Base-by-base conservation (phyloP, 1,284 basidiomycete species). In the Peniophora sp. region DNA sequence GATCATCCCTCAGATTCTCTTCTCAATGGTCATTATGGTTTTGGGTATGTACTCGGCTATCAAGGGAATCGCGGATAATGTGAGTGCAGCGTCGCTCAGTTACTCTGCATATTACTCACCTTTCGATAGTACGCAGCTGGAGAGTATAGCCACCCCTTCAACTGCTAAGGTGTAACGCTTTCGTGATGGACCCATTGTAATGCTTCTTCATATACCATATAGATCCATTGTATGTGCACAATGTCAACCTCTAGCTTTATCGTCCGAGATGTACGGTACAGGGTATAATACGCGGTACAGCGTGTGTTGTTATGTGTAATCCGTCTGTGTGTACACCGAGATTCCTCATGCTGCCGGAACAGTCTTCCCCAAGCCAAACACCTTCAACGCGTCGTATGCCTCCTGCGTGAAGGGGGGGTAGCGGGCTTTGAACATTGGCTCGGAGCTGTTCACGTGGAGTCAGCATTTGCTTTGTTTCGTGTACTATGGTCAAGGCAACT, bases 391-490 rank as follows among this genome's bases (percentile, higher is more conserved):
- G 18, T 41, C 37, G 18, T 17, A 20, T n/a, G 15, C 18, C 37
- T 41, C 37, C 37, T 41, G 37, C n/a, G 55, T 55, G 46, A 61
- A 60, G 2, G 59, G 62, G 0, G 60, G 55, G 54, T 61, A 62
- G 20, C 61, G 56, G 22, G 55, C 36, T 17, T 47, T 20, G 44
- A 63, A 39, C 27, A 50, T 47, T 8, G 57, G 48, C 17, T 63
- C 61, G 20, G 52, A 47, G 15, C 60, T 62, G 50, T 5, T 18
- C n/a, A 37, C 14, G 27, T 32, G 27, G 12, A 32, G 27, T 32
- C 27, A 32, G 10, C 23, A 11, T 3, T 24, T 22, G 6, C 47
- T 34, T 51, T n/a, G 34, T 50, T 48, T 48, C 24, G 27, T 36
- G 9, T 15, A 27, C 37, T 24, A 45, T 12, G 12, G 20, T 3